Base-by-base conservation (phyloP, 371 early-diverging fungal species). In the Blakeslea trispora region DNA sequence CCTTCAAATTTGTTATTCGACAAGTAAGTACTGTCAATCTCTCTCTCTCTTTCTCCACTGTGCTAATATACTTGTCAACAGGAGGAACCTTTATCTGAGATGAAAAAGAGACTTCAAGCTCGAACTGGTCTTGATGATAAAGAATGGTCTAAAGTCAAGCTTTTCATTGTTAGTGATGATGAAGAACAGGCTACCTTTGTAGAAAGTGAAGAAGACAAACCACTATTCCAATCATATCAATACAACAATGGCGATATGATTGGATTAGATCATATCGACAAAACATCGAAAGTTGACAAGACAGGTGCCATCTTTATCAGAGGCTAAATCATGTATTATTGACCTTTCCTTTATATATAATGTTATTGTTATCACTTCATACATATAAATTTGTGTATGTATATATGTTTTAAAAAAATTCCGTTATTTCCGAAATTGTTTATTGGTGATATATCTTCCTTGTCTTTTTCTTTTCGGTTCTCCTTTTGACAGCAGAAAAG, bases 41-140 rank as follows among this genome's bases (percentile, higher is more conserved):
- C 32, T 45, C 18, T 21, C 32, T 47, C 31, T 13, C 6, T 22
- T 46, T 37, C 11, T 40, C 19, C 7, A 7, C 7, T 28, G 7
- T 28, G 7, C 7, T 28, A 28, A 28, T 7, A 28, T 21, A n/a
- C 45, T 53, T 23, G 9, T 45, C n/a, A 40, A 17, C 62, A 87
- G 82, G 84, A 81, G 45, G 95, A 95, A 62, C 55, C 66, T 17
- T 84, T 91, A 51, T 55, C 63, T 8, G 83, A 83, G 8, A 89
- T 89, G 18, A 91, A 89, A 79, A 64, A 73, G 48, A 81, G 95
- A 9, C 72, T 97, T 50, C 85, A 83, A 53, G 70, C 66, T 50
- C 71, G 89, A 55, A 79, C 91, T 31, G 93, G 92, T 0, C 74
- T 92, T 72, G 78, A 69, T 57, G 94, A 95, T 57, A 94, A 93